Base-by-base conservation (phyloP, 768 basidiomycete species). In the Melanogaster broomeanus region DNA sequence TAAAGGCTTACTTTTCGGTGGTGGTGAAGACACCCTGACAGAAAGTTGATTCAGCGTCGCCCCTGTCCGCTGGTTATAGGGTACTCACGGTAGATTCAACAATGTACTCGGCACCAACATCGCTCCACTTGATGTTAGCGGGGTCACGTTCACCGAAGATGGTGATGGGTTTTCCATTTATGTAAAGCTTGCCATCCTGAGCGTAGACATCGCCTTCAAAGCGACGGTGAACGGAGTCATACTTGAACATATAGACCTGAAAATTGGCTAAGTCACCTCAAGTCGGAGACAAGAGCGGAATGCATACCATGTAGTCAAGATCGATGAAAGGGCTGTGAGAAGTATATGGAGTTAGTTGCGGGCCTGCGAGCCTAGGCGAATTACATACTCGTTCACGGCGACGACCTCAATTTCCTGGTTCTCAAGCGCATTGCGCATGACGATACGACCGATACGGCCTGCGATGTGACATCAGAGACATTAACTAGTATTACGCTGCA, bases 391-490 rank as follows among this genome's bases (percentile, higher is more conserved):
- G 80, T 98, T 98, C 65, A 98, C 74, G 52, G 94, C 94, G 58
- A 94, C 86, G 67, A 99, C 84, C n/a, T 93, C 76, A 68, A 94
- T 80, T 47, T 85, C 84, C 48, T 77, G 70, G 66, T 82, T 74
- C 61, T 83, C 76, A 62, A 97, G 80, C 45, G 95, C 94, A 80
- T 98, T 98, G 62, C 97, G 89, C 73, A 89, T 79, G 59, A 98
- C 97, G 72, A 98, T 96, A 75, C 97, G 96, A 73, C 97, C 96
- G 70, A 98, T 98, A 81, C 97, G 96, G 81, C 96, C 96, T 68
- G 12, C 6, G 35, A 65, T n/a, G 61, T 40, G 3, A 37, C 37
- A 19, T 69, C 42, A 66, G 55, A 43, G 3, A 49, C 37, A 18
- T 1, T 10, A 16, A 1, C 18, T 37, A 11, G 18, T 3, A n/a